Percentiles rank a stretch among this genome's conserved stretches.
Conservation (phyloP, 495 filamentous ascomycete genomes). For the Penicillium roqueforti region DNA sequence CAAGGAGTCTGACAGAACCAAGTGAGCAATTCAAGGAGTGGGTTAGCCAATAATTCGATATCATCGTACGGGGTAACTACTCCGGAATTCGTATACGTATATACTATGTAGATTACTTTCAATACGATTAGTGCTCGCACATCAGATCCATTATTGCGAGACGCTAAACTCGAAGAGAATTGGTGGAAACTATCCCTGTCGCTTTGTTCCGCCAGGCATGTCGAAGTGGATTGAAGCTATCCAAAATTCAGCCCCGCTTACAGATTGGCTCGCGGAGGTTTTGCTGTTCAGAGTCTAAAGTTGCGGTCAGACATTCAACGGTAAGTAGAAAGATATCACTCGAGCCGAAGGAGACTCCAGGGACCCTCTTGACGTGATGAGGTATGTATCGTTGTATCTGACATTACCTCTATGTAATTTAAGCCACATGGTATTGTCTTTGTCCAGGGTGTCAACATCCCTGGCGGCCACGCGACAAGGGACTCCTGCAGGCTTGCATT, state of each 20-base stretch:
- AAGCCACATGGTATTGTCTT: constrained; percentile 1
- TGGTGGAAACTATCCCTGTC: constrained; percentile 5
- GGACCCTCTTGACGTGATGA: constrained; percentile 8
- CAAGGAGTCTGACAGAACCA: not conserved
- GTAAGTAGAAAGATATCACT: not conserved
- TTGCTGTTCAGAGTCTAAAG: constrained; percentile 11
- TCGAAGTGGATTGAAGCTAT: constrained; percentile 9
- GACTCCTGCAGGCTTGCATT: constrained; percentile 12
- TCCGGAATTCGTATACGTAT: too few relatives aligned
- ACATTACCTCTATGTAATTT: not conserved
- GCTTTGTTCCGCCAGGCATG: constrained; percentile 10
- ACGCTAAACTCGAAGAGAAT: not conserved
- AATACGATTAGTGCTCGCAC: not conserved
- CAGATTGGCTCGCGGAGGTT: constrained; percentile 14
- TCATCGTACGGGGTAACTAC: not conserved
- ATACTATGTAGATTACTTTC: not conserved
- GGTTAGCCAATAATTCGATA: not conserved
- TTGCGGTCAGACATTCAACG: constrained; percentile 22
- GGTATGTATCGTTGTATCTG: constrained; percentile 1
- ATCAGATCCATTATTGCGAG: constrained; percentile 1
- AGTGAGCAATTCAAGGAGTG: not conserved
- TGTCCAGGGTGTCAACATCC: constrained; percentile 16
- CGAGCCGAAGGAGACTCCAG: constrained; percentile 6
- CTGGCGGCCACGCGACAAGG: constrained; percentile 30
- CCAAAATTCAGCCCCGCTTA: constrained; percentile 17